Percentiles rank a stretch among this genome's conserved stretches.
Conservation (phyloP, 306 rosid genomes). For the Trifolium repens region DNA sequence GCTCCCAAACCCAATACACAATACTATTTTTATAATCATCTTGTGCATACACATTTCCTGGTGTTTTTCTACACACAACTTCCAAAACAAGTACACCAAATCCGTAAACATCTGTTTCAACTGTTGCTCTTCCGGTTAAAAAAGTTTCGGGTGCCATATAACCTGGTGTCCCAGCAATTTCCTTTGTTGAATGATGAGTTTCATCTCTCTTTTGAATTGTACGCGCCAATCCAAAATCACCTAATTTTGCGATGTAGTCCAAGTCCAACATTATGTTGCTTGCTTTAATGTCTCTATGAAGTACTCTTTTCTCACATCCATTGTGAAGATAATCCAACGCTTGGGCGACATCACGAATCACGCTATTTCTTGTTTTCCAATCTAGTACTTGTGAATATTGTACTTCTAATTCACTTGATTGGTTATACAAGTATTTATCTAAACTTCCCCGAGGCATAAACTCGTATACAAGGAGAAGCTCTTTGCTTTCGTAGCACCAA, state of each 20-base stretch:
- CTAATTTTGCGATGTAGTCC: slow-evolving; percentile 60
- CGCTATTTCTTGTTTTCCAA: slow-evolving; percentile 59
- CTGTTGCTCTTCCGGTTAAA: slow-evolving; percentile 62
- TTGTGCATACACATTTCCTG: slow-evolving; percentile 47
- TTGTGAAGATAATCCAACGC: slow-evolving; percentile 80
- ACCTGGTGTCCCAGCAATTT: slow-evolving; percentile 82
- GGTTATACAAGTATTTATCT: slow-evolving; percentile 59
- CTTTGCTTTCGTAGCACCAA: slow-evolving; percentile 79
- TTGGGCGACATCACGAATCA: slow-evolving; percentile 66
- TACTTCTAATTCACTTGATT: background rate
- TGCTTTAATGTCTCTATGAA: slow-evolving; percentile 79
- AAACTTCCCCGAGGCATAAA: slow-evolving; percentile 82
- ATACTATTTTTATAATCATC: slow-evolving; percentile 60
- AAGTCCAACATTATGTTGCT: slow-evolving; percentile 81
- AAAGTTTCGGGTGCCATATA: slow-evolving; percentile 89
- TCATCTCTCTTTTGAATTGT: slow-evolving; percentile 55
- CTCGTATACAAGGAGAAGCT: slow-evolving; percentile 79
- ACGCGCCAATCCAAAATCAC: slow-evolving; percentile 82
- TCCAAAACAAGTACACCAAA: slow-evolving; percentile 72
- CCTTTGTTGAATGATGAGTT: slow-evolving; percentile 76
- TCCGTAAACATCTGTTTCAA: slow-evolving; percentile 79
- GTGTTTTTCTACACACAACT: slow-evolving; percentile 68
- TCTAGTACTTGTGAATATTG: slow-evolving; percentile 23
- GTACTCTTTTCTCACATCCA: slow-evolving; percentile 66
- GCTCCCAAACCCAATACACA: slow-evolving; percentile 74